These are phyloP conservation scores for Prunus mongolica DNA, from an alignment of 306 rosid genomes.

Conservation along the genomic window DNA sequence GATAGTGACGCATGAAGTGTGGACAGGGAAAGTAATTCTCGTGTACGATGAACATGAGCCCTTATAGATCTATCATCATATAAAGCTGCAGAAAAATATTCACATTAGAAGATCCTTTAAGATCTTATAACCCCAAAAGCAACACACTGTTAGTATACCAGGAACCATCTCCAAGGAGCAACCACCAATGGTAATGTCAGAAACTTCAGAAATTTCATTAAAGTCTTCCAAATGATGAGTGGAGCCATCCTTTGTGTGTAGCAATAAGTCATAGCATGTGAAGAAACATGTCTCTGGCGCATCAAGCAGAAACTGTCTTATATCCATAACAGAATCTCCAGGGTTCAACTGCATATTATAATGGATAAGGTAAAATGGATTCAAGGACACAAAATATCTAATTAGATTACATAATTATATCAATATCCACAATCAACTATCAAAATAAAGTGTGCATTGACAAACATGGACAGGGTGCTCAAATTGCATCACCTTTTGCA, in stretches of 20 bases:
- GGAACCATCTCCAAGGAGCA: slow-evolving; percentile 99
- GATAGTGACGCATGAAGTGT: slow-evolving; percentile 87
- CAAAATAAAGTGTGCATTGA: neutral
- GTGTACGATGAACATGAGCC: slow-evolving; percentile 94
- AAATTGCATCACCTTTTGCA: neutral
- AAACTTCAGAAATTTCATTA: slow-evolving; percentile 95
- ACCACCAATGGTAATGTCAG: slow-evolving; percentile 94
- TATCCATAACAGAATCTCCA: slow-evolving; percentile 96
- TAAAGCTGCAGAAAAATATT: slow-evolving; percentile 59
- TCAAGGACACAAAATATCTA: neutral
- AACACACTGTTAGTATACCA: slow-evolving; percentile 43
- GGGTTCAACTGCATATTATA: slow-evolving; percentile 72
- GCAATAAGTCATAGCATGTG: slow-evolving; percentile 89
- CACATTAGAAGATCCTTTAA: slow-evolving; percentile 34
- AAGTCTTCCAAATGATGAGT: slow-evolving; percentile 82
- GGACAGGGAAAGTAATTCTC: slow-evolving; percentile 92
- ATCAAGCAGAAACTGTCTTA: slow-evolving; percentile 95
- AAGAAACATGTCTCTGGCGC: slow-evolving; percentile 96
- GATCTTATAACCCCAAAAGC: neutral
- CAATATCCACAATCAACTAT: neutral
- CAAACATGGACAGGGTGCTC: slow-evolving; percentile 1
- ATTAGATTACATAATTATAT: neutral
- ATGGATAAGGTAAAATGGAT: slow-evolving; percentile 4
- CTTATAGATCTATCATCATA: slow-evolving; percentile 98
- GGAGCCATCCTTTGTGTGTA: slow-evolving; percentile 84